Conservation (phyloP, 1,284 basidiomycete genomes). For the Melampsora americana region DNA sequence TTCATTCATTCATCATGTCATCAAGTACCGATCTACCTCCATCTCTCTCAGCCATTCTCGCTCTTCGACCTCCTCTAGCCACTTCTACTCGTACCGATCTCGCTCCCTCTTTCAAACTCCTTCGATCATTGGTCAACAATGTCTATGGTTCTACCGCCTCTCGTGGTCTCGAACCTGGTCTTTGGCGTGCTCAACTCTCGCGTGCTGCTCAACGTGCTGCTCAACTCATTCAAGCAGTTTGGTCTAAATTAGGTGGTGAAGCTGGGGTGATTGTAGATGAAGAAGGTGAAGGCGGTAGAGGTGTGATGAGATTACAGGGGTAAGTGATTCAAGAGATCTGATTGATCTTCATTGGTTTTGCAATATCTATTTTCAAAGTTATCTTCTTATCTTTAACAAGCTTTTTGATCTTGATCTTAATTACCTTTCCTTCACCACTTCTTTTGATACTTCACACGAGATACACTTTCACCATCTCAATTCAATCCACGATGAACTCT, state of each 20-base stretch:
- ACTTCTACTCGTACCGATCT: constrained; percentile 43
- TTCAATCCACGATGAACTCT: no score
- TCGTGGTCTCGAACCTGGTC: constrained; percentile 32
- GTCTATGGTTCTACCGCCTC: constrained; percentile 18
- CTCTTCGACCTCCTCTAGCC: constrained; percentile 39
- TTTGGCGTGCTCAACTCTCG: constrained; percentile 39
- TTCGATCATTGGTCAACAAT: constrained; percentile 28
- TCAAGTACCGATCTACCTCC: constrained; percentile 2
- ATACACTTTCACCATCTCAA: no score
- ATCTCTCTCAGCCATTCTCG: constrained; percentile 18
- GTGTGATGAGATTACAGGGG: constrained; percentile 43
- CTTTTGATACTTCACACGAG: no score
- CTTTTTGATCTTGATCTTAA: background rate
- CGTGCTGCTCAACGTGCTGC: constrained; percentile 22
- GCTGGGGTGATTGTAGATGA: constrained; percentile 39
- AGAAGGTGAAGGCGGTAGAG: constrained; percentile 30
- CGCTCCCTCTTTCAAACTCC: constrained; percentile 40
- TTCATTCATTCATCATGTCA: background rate
- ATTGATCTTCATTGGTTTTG: background rate
- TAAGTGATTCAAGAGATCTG: background rate
- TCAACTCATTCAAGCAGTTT: constrained; percentile 34
- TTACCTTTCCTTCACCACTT: background rate
- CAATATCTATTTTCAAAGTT: background rate
- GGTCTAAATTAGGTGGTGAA: constrained; percentile 32
- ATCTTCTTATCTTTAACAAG: background rate